Evolutionary conservation across 169 alveolate genomes (phyloP).

Genomic region (Plasmodium ovale): DNA sequence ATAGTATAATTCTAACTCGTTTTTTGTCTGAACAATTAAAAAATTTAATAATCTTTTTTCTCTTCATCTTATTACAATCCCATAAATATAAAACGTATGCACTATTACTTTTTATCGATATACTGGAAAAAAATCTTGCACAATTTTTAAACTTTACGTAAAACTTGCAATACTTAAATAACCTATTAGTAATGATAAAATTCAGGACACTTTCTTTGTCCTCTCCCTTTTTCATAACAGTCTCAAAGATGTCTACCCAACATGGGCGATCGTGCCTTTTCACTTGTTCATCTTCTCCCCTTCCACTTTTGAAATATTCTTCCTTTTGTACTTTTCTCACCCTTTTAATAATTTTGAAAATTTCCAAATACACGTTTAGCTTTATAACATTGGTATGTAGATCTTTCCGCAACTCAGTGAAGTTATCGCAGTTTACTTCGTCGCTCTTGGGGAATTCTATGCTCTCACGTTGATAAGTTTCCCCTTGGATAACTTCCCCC

Average conservation of each 20-base stretch:
- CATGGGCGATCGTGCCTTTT: background rate
- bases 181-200: conserved; percentile 2
- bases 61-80: conserved; percentile 1
- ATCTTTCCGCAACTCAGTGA: background rate
- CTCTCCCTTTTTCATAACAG: conserved; percentile 10
- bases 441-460: background rate
- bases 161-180: conserved; percentile 32
- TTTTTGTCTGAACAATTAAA: background rate
- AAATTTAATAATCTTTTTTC: conserved; percentile 48
- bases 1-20: background rate
- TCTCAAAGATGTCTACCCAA: conserved; percentile 1
- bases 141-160: conserved; percentile 25
- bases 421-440: background rate
- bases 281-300: background rate
- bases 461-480: background rate
- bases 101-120: conserved; percentile 7
- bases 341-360: background rate
- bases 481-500: background rate
- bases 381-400: background rate
- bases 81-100: conserved; percentile 27
- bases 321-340: background rate
- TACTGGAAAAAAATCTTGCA: background rate
- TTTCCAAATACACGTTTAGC: background rate
- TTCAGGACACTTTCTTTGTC: background rate
- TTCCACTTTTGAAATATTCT: no score